A percentile compares a stretch with the other conserved stretches of the same genome.
These are phyloP conservation scores for Pseudogymnoascus sp. DNA, from an alignment of 2,329 filamentous ascomycete genomes.

Conservation along the genomic window DNA sequence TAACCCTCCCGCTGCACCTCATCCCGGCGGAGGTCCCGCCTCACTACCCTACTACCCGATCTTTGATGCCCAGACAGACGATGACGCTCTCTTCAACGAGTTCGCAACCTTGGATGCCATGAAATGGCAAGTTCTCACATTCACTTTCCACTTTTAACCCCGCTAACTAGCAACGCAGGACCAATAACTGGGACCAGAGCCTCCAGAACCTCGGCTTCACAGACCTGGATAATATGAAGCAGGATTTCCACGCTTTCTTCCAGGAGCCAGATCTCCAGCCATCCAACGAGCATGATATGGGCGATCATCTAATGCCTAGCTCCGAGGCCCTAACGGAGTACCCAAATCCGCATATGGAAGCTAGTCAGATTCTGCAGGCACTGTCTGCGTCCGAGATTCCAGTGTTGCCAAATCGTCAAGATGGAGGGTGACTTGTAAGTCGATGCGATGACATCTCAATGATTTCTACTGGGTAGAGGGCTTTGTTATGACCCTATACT, in stretches of 20 bases:
- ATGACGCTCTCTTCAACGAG: slow-evolving; percentile 49
- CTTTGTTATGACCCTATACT: background rate
- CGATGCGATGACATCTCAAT: background rate
- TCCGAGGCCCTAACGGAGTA: background rate
- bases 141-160: background rate
- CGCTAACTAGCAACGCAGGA: slow-evolving; percentile 21
- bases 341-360: slow-evolving; percentile 20
- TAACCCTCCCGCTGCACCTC: background rate
- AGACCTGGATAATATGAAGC: slow-evolving; percentile 27
- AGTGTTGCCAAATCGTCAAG: background rate
- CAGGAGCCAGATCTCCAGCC: slow-evolving; percentile 25
- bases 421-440: background rate
- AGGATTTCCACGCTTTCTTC: slow-evolving; percentile 29
- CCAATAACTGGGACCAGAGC: slow-evolving; percentile 27
- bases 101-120: slow-evolving; percentile 49
- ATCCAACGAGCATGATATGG: slow-evolving; percentile 22
- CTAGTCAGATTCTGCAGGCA: slow-evolving; percentile 27
- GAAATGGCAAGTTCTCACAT: slow-evolving; percentile 33
- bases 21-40: slow-evolving; percentile 4
- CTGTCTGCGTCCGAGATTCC: slow-evolving; percentile 18
- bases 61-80: slow-evolving; percentile 23
- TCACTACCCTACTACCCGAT: slow-evolving; percentile 15
- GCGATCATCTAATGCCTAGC: slow-evolving; percentile 20
- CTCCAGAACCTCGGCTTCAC: slow-evolving; percentile 31
- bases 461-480: background rate